A percentile compares a stretch with the other conserved stretches of the same genome.
Conservation (phyloP, 768 basidiomycete species). For the Serendipita vermifera region DNA sequence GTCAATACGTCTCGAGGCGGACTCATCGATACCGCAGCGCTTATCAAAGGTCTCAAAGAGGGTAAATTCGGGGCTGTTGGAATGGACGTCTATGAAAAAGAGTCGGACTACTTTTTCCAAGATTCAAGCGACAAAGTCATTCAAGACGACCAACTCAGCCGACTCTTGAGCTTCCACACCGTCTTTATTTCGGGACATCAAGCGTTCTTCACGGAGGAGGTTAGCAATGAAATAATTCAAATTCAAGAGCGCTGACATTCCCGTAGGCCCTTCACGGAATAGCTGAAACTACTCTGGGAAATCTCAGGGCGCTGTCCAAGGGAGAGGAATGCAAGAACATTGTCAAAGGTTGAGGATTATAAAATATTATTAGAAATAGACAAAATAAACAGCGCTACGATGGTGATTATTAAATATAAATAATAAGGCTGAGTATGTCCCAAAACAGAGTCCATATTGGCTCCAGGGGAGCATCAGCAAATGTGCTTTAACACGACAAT, state of each 20-base stretch:
- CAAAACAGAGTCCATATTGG: too few species aligned
- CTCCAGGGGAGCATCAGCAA: too few species aligned
- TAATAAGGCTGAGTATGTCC: too few species aligned
- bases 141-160: constrained; percentile 16
- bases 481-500: too few species aligned
- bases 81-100: constrained; percentile 19
- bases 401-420: too few species aligned
- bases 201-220: constrained; percentile 17
- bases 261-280: constrained; percentile 15
- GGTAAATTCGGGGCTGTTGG: constrained; percentile 17
- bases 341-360: constrained; percentile 12
- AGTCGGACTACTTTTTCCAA: constrained; percentile 17
- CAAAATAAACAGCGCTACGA: not conserved
- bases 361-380: not conserved
- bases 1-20: constrained; percentile 27
- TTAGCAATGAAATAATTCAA: not conserved
- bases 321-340: constrained; percentile 14
- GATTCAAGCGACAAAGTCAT: constrained; percentile 15
- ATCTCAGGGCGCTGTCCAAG: constrained; percentile 9
- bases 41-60: constrained; percentile 16
- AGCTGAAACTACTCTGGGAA: constrained; percentile 15
- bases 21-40: constrained; percentile 17
- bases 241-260: not conserved
- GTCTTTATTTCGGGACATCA: constrained; percentile 18
- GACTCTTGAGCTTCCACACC: constrained; percentile 16